Percentiles rank a stretch among this genome's conserved stretches.
Evolutionary conservation across 768 basidiomycete species (phyloP).

Genomic region (Boletus barrowsii): DNA sequence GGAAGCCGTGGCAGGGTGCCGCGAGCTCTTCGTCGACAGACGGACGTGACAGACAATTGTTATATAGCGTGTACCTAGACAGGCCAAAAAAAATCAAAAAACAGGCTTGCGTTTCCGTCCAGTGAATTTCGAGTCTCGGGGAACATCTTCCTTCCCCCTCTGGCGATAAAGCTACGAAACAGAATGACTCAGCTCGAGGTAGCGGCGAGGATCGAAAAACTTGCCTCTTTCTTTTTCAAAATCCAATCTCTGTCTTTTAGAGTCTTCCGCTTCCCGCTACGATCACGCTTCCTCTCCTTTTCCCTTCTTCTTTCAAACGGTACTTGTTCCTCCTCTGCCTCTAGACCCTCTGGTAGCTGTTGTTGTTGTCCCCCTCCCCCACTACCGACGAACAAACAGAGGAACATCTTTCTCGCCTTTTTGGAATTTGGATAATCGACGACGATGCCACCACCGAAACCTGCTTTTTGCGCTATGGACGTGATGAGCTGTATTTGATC

Average conservation of each 20-base stretch:
- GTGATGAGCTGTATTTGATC: constrained; percentile 97
- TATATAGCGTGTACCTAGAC: constrained; percentile 7
- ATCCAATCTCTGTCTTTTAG: constrained; percentile 90
- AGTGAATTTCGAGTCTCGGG: constrained; percentile 84
- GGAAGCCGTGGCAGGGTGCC: constrained; percentile 52
- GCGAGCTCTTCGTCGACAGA: constrained; percentile 37
- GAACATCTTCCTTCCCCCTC: constrained; percentile 83
- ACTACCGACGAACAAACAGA: constrained; percentile 88
- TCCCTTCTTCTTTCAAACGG: constrained; percentile 80
- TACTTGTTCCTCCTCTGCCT: constrained; percentile 63
- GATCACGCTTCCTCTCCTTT: constrained; percentile 53
- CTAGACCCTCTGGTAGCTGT: constrained; percentile 73
- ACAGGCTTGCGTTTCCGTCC: constrained; percentile 80
- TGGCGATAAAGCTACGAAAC: constrained; percentile 67
- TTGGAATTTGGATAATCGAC: constrained; percentile 98
- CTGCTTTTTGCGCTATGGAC: constrained; percentile 86
- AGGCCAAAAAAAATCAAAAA: constrained; percentile 50
- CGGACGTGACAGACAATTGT: constrained; percentile 23
- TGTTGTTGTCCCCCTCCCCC: constrained; percentile 56
- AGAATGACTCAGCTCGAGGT: constrained; percentile 1
- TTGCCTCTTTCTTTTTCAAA: constrained; percentile 91
- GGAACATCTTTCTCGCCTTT: constrained; percentile 91
- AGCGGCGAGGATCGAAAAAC: constrained; percentile 14
- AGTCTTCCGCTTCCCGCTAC: constrained; percentile 65
- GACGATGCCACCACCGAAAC: constrained; percentile 94